These are phyloP conservation scores for Nemania sp. DNA, from an alignment of 2,329 filamentous ascomycete species.

Conservation along the genomic window DNA sequence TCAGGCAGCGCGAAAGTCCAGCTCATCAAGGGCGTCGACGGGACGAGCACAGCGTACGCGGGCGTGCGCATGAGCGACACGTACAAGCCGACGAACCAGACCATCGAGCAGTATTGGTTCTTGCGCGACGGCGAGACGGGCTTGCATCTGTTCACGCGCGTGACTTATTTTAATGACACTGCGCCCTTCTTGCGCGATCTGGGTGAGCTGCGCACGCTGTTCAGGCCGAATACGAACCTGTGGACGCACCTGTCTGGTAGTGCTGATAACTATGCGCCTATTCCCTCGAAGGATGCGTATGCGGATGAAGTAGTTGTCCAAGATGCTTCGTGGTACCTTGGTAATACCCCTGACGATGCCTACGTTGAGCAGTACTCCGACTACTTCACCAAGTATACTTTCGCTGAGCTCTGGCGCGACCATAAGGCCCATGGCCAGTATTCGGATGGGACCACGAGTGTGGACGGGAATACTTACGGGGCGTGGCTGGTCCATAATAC, in stretches of 20 bases:
- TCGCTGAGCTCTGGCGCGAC: constrained; percentile 60
- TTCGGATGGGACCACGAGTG: constrained; percentile 53
- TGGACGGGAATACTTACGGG: constrained; percentile 57
- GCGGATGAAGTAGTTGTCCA: constrained; percentile 50
- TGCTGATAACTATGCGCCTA: constrained; percentile 56
- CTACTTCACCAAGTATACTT: constrained; percentile 70
- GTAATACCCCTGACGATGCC: constrained; percentile 54
- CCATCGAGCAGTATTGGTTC: constrained; percentile 67
- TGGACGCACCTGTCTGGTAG: constrained; percentile 65
- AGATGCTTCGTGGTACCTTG: constrained; percentile 65
- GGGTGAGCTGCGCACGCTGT: constrained; percentile 63
- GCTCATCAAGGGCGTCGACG: constrained; percentile 48
- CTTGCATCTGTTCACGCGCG: constrained; percentile 61
- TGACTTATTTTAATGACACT: constrained; percentile 60
- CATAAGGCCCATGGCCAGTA: constrained; percentile 52
- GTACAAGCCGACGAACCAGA: constrained; percentile 59
- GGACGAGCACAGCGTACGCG: constrained; percentile 53
- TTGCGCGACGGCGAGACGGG: constrained; percentile 64
- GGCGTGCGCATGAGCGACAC: constrained; percentile 63
- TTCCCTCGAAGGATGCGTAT: constrained; percentile 50
- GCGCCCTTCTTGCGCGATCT: constrained; percentile 59
- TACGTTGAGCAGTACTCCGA: constrained; percentile 51
- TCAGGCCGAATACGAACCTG: constrained; percentile 60
- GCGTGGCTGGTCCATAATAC: constrained; percentile 68
- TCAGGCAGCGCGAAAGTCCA: constrained; percentile 51